Evolutionary conservation across 2,329 filamentous ascomycete species (phyloP), one percentile per base, ranked within the genome.

Genomic region (Curvularia sp.): DNA sequence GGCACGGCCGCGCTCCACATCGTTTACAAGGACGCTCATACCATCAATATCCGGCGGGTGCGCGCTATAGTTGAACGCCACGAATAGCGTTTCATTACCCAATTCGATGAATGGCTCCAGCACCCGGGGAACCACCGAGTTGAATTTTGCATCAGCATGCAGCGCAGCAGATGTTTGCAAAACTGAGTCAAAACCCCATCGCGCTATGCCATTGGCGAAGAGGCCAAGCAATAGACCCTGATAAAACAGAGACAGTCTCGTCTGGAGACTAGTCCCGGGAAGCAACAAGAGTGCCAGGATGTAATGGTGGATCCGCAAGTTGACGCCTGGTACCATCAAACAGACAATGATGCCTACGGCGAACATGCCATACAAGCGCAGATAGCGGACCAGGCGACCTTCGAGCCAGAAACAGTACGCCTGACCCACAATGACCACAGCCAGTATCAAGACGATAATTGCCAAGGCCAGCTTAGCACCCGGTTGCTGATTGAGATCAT

Each of bases 391-490:
- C 66, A 98, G 84, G 2, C 92, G 87, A 0, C 89, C 93, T 74
- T 97, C 93, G 57, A 91, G 85, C 50, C 91, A 90, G 77, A 98
- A 93, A 73, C 86, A 90, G 84, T 89, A 96, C n/a, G 92, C 83
- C 76, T 99, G 95, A 10, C 86, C 84, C 2, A 87, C 79, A 13
- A 89, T 83, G 59, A 97, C 88, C 53, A 80, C 74, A 43, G 87
- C 75, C 8, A 98, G 82, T 1, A 89, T 73, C 8, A 91, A 80
- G 49, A 97, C 80, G 59, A 98, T 91, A 51, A 91, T 81, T 25
- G 89, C 85, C 47, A 98, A 80, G 1, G 95, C 93, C 1, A 91
- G 82, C 60, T 91, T 89, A 0, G 94, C 95, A 4, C 94, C 94
- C 0, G 95, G 94, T 73, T 98, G 93, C 70, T 93, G 89, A 41